Base-by-base conservation (phyloP, 148 eudicot genomes). In the Rhododendron ovatum region DNA sequence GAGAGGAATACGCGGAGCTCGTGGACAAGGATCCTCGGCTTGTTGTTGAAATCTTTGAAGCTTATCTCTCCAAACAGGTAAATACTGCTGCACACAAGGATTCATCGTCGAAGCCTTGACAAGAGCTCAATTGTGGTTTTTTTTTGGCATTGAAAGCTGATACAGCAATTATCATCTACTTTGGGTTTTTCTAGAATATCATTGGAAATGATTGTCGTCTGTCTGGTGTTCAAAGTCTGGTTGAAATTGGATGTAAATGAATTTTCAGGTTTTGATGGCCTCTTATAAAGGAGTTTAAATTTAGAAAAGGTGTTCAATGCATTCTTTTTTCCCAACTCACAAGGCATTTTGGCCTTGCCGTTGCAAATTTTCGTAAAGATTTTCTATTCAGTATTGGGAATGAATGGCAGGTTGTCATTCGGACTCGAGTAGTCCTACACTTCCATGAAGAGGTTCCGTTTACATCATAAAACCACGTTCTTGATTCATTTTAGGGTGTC, bases 11-110 rank as follows among this genome's bases (percentile, higher is more conserved):
- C 78, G 85, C 86, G 3, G 93, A 92, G 81, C 98, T 96, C 14
- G 96, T 93, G 61, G 95, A 96, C 57, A 96, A 92, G 89, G 98
- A 96, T 87, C 93, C 98, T 0, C 90, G 93, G 82, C 92, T 96
- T 74, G 92, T 96, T 18, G 98, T 96, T 41, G 92, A 91, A 83
- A 92, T 95, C 28, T 95, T 90, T 45, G 98, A 95, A 91, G 92
- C 95, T 80, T 93, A 95, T 86, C 89, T 94, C 15, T 91, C 95
- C 76, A 94, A 91, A 80, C 95, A 93, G 88, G 93, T 89, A 50
- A 95, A 94, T 53, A 93, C 95, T 79, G 98, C 98, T 88, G 93
- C 94, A 80, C 87, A 69, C 37, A 81, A 50, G 80, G 89, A 89
- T 86, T 85, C 89, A 4, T 69, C 81, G 14, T 77, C 33, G 0